These are phyloP conservation scores for Termitomyces heimii DNA, from an alignment of 768 basidiomycete species.

Conservation along the genomic window DNA sequence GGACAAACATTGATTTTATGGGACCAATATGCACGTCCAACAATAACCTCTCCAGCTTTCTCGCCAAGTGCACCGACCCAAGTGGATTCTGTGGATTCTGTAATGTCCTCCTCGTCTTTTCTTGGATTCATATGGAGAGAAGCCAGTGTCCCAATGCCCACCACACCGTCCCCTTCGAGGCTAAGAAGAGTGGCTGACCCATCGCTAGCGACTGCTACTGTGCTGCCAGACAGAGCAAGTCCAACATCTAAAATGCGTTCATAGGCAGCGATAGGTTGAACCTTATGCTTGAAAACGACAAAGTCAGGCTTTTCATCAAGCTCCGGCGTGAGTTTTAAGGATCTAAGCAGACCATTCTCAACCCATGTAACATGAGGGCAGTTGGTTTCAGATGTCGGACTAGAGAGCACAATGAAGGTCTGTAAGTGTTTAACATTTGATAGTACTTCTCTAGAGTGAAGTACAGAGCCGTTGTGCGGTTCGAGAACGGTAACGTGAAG, in stretches of 20 bases:
- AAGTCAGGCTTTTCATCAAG: constrained; percentile 42
- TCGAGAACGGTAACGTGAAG: constrained; percentile 63
- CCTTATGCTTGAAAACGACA: constrained; percentile 18
- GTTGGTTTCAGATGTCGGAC: constrained; percentile 1
- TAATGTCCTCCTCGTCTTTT: constrained; percentile 3
- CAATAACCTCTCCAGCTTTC: constrained; percentile 7
- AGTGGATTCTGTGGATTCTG: constrained; percentile 9
- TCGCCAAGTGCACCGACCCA: constrained; percentile 7
- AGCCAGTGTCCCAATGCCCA: constrained; percentile 49
- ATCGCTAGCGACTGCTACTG: constrained; percentile 53
- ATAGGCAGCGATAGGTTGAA: constrained; percentile 26
- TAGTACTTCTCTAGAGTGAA: constrained; percentile 45
- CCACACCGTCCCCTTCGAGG: constrained; percentile 35
- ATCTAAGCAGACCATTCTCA: constrained; percentile 44
- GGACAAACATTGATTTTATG: constrained; percentile 1
- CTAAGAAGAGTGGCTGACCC: constrained; percentile 53
- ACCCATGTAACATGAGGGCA: constrained; percentile 44
- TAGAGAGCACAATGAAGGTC: constrained; percentile 24
- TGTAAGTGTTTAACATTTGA: constrained; percentile 36
- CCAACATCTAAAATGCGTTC: constrained; percentile 56
- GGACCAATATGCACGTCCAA: constrained; percentile 18
- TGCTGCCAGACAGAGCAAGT: constrained; percentile 45
- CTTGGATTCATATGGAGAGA: constrained; percentile 35
- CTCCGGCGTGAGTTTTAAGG: constrained; percentile 43
- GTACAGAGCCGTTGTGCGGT: constrained; percentile 43